Evolutionary conservation across 2,329 filamentous ascomycete species (phyloP).

Genomic region (Neofusicoccum kwambonambiense): DNA sequence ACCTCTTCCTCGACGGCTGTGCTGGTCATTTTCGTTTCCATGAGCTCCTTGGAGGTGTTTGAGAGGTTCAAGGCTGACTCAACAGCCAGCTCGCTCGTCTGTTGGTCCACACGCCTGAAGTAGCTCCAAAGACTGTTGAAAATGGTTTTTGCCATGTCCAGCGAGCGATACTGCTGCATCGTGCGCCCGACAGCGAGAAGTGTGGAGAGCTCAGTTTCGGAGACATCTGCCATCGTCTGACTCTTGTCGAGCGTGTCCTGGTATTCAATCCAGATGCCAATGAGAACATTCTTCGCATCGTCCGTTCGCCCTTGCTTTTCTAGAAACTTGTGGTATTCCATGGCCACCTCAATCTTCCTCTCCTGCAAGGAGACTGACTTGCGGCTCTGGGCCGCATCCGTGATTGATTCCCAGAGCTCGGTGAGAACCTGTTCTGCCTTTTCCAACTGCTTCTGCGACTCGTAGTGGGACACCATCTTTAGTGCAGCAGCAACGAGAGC

Average conservation of each 20-base stretch:
- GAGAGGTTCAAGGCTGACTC: constrained; percentile 25
- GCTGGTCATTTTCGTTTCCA: background rate
- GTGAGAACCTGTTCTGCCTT: constrained; percentile 26
- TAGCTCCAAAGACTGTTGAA: constrained; percentile 49
- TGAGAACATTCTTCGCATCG: background rate
- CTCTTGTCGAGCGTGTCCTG: background rate
- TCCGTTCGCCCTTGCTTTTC: background rate
- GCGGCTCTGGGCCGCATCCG: background rate
- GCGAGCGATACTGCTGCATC: background rate
- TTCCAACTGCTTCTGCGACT: constrained; percentile 24
- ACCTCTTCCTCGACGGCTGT: background rate
- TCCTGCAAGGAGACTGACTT: background rate
- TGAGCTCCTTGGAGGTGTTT: background rate
- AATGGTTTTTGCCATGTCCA: background rate
- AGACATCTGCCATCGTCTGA: background rate
- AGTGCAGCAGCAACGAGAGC: background rate
- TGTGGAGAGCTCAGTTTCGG: background rate
- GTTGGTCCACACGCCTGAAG: constrained; percentile 24
- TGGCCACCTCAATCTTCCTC: background rate
- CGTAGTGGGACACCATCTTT: constrained; percentile 18
- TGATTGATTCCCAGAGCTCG: background rate
- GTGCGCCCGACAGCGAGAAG: constrained; percentile 29
- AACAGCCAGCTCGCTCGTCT: constrained; percentile 24
- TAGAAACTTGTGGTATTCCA: background rate
- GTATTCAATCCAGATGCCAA: constrained; percentile 5